These are phyloP conservation scores for Irineochytrium annulatum DNA, from an alignment of 192 early-diverging fungal species.

Conservation along the genomic window DNA sequence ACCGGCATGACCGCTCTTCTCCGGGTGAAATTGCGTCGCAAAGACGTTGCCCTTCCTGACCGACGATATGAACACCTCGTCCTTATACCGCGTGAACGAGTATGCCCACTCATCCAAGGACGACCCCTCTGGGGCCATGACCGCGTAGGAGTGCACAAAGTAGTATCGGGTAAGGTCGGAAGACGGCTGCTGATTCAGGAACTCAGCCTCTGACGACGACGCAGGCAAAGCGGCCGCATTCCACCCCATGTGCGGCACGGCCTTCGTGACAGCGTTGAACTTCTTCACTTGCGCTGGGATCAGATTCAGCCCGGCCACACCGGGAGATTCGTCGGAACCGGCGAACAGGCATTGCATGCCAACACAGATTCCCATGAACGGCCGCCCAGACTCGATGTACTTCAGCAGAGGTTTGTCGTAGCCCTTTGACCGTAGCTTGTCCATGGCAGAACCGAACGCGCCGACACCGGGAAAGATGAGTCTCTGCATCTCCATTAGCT, in stretches of 20 bases:
- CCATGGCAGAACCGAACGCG: constrained; percentile 91
- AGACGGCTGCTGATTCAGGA: constrained; percentile 27
- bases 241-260: constrained; percentile 99
- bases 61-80: constrained; percentile 79
- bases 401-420: constrained; percentile 75
- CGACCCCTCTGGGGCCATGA: constrained; percentile 46
- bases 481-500: constrained; percentile 56
- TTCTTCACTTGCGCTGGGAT: constrained; percentile 66
- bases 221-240: constrained; percentile 54
- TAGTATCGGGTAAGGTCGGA: constrained; percentile 70
- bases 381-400: constrained; percentile 80
- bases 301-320: constrained; percentile 75
- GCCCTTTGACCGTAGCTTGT: constrained; percentile 65
- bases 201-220: not conserved
- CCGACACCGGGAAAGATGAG: constrained; percentile 99
- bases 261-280: constrained; percentile 68
- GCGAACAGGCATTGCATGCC: constrained; percentile 95
- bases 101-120: constrained; percentile 67
- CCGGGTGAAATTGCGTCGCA: constrained; percentile 99
- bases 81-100: constrained; percentile 82
- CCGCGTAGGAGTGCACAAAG: constrained; percentile 96
- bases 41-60: constrained; percentile 83
- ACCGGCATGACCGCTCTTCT: constrained; percentile 92
- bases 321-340: constrained; percentile 83
- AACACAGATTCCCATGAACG: constrained; percentile 98